Base-by-base conservation (phyloP, 306 rosid species). In the Glycine tomentella region DNA sequence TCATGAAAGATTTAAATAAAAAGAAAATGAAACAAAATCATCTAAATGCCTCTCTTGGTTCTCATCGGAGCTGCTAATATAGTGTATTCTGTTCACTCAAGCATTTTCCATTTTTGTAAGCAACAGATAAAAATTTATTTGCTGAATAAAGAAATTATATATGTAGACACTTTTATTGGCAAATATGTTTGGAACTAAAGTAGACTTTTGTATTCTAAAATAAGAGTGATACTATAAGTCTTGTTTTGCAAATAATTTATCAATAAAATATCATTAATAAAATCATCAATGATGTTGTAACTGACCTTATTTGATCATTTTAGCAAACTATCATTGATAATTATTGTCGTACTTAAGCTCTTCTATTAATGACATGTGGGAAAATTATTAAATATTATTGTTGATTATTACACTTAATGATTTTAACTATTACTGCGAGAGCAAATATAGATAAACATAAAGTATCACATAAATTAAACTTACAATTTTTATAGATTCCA, bases 291-390 rank as follows among this genome's bases (percentile, higher is more conserved):
- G 72, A 42, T 42, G 14, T 42, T 67, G 34, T 44, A 17, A 13
- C 45, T 67, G 33, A 42, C 14, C 72, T 67, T 67, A 67, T 67
- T 67, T 67, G 14, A 67, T 67, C 52, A 16, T 9, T 44, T 67
- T 44, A 9, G 72, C 72, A 42, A 67, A 67, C 34, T 44, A 2
- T 9, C 53, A 66, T 66, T n/a, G 25, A 42, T 40, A 66, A 64
- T 13, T n/a, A n/a, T 66, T 40, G 72, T 66, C 72, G 14, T 67
- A 44, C 52, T 67, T 67, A 17, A 66, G 51, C 14, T 66, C 50
- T 40, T 66, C 14, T 42, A 66, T 66, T 8, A 40, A 40, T 66
- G 51, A 7, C 15, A 40, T 14, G 12, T 8, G 0, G 5, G 12
- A 6, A 38, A 65, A 15, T 9, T 15, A 44, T 44, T 42, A 44